These are phyloP conservation scores for Botryotinia narcissicola DNA, from an alignment of 2,329 filamentous ascomycete species.

Conservation along the genomic window DNA sequence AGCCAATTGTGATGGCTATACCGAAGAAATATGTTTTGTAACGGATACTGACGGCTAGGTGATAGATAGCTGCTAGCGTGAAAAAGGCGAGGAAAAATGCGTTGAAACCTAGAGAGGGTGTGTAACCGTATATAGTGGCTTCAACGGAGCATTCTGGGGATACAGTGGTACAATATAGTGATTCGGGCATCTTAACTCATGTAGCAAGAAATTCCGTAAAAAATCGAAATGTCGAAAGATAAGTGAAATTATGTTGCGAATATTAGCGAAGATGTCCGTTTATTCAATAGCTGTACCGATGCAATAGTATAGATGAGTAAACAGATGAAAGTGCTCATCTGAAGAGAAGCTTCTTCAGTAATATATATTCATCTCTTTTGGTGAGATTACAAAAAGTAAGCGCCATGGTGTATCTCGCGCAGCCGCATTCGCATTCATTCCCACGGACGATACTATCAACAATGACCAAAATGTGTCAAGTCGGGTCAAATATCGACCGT, in stretches of 20 bases:
- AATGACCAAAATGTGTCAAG: background rate
- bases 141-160: slow-evolving; percentile 37
- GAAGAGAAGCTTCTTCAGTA: background rate
- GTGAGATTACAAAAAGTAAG: background rate
- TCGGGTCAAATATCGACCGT: background rate
- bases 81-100: slow-evolving; percentile 54
- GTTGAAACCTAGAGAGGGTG: slow-evolving; percentile 53
- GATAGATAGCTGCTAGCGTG: slow-evolving; percentile 44
- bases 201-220: background rate
- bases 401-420: background rate
- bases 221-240: background rate
- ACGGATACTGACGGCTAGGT: slow-evolving; percentile 45
- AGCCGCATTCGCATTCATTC: background rate
- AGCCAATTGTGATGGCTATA: slow-evolving; percentile 45
- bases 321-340: background rate
- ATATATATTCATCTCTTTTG: background rate
- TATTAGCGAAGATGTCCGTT: background rate
- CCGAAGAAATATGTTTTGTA: slow-evolving; percentile 55
- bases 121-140: slow-evolving; percentile 46
- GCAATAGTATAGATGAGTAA: background rate
- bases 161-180: slow-evolving; percentile 30
- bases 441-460: background rate
- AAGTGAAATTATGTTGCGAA: background rate
- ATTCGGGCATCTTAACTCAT: background rate
- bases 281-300: background rate